Base-by-base conservation (phyloP, 1,284 basidiomycete species). In the Veloporphyrellus conicus region DNA sequence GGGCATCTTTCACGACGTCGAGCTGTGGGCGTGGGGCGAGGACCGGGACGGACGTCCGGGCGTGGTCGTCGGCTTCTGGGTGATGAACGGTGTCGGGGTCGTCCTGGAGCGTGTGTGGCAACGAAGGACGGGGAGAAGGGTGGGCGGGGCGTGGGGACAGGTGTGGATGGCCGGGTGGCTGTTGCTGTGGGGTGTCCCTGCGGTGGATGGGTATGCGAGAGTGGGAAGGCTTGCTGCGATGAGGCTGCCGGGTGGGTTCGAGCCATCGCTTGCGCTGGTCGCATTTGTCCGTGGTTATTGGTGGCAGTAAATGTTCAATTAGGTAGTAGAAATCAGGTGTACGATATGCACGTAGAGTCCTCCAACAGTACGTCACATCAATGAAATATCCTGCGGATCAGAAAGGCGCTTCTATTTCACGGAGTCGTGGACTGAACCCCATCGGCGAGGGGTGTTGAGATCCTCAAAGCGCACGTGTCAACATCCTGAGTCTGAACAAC, bases 1-100 rank as follows among this genome's bases (percentile, higher is more conserved):
- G 1, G 81, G 75, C 3, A 39, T 80, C 2, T 58, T 84, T 35
- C 83, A 85, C 54, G 69, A 76, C 53, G 46, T 73, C 19, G 79
- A 76, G 6, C 54, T 79, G 33, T 79, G 79, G 74, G 77, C 77
- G 0, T 73, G 78, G 68, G 78, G 75, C 23, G 23, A 25, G 3
- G 78, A 75, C 2, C 67, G 64, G 8, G 79, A 79, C 8, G 69
- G 70, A 0, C 73, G 78, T 28, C 69, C 73, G 25, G 38, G 53
- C 3, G 52, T 61, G 14, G 61, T 79, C 16, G 62, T 68, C 3
- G 73, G 75, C 1, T 83, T 76, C 56, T 85, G 84, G 61, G 39
- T 79, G 34, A 64, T 79, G 56, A 78, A 74, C 56, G 81, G 74
- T 3, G 55, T 79, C 0, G 82, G 79, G 3, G 56, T 77, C n/a